Conservation (phyloP, 2,329 filamentous ascomycete species). For the Trichoderma sp. region DNA sequence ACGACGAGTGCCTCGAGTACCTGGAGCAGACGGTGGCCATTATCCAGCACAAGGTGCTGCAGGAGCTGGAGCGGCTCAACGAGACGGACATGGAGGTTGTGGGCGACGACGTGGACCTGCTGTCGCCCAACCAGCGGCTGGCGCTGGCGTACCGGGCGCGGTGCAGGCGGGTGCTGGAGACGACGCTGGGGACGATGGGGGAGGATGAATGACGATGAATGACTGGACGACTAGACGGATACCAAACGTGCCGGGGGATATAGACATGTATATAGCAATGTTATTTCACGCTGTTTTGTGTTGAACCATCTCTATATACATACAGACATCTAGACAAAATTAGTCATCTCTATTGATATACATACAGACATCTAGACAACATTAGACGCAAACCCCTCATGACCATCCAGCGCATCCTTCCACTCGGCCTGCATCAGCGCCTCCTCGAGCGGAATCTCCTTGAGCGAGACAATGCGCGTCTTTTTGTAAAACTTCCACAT, state of each 20-base stretch:
- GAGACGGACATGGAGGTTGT: constrained; percentile 49
- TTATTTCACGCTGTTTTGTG: constrained; percentile 3
- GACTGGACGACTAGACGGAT: too few species aligned
- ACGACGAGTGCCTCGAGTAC: constrained; percentile 32
- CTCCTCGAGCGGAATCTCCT: constrained; percentile 53
- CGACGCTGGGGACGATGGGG: constrained; percentile 45
- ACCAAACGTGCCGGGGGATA: too few species aligned
- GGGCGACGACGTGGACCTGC: constrained; percentile 41
- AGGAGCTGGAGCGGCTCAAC: constrained; percentile 48
- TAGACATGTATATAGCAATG: constrained; percentile 11
- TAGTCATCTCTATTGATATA: neutral
- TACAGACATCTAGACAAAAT: neutral
- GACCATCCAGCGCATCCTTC: constrained; percentile 3
- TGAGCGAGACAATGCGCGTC: constrained; percentile 55
- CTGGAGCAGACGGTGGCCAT: constrained; percentile 43
- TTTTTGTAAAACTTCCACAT: constrained; percentile 68
- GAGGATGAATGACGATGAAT: constrained; percentile 31
- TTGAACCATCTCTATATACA: neutral
- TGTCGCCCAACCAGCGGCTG: constrained; percentile 50
- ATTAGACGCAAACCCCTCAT: neutral
- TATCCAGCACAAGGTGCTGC: constrained; percentile 47
- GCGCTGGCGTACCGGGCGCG: constrained; percentile 52
- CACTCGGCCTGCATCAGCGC: constrained; percentile 48
- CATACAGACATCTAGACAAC: neutral
- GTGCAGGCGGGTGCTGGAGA: constrained; percentile 51